These are phyloP conservation scores for Cryphonectria japonica DNA, from an alignment of 2,329 filamentous ascomycete species.

Conservation along the genomic window DNA sequence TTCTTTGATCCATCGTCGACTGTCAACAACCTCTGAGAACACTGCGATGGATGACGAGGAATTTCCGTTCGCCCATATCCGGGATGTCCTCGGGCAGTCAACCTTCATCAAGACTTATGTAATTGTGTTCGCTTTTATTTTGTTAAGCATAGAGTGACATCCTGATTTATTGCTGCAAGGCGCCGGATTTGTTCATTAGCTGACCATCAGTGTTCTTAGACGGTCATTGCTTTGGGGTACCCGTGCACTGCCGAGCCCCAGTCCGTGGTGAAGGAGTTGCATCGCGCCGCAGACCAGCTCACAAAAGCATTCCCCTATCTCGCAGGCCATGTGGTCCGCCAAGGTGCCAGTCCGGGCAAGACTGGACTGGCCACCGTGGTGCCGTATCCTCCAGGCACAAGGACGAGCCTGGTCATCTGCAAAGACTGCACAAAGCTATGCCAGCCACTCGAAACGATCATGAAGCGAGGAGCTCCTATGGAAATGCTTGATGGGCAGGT, in stretches of 20 bases:
- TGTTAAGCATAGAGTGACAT: background rate
- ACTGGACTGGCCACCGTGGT: constrained; percentile 19
- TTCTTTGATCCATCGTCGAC: background rate
- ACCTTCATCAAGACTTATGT: constrained; percentile 24
- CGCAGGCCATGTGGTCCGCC: constrained; percentile 23
- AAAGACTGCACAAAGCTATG: constrained; percentile 15
- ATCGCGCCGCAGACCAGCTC: constrained; percentile 17
- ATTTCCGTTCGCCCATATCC: constrained; percentile 13
- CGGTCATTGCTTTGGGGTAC: constrained; percentile 13
- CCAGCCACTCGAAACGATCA: constrained; percentile 15
- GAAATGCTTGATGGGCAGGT: constrained; percentile 16
- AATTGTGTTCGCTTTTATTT: background rate
- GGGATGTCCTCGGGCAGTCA: constrained; percentile 27
- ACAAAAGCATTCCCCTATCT: constrained; percentile 20
- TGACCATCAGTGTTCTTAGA: background rate
- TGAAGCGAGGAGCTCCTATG: constrained; percentile 19
- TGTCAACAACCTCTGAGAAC: background rate
- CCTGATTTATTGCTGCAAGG: background rate
- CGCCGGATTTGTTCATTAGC: background rate
- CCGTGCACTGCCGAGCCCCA: background rate
- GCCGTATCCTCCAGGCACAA: constrained; percentile 14
- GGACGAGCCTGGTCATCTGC: constrained; percentile 9
- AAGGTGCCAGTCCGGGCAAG: constrained; percentile 16
- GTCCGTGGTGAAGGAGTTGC: background rate
- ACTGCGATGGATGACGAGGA: background rate